phyloP scores from a whole-genome alignment of 306 rosid genomes.

The Trifolium pratense region DNA sequence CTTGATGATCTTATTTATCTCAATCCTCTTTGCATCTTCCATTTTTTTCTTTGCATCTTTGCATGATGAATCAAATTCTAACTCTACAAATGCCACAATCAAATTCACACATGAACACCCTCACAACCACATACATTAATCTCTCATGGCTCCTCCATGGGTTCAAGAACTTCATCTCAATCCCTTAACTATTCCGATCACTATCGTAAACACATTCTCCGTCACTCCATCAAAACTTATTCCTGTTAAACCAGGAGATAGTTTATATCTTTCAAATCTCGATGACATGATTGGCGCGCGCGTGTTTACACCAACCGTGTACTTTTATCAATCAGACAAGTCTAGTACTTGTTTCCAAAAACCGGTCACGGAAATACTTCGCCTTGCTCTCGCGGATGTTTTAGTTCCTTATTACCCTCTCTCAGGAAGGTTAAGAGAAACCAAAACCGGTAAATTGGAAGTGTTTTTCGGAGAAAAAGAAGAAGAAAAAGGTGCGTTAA shows the following conservation, averaged over 20 bases:
- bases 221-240: conserved; percentile 66
- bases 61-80: conserved; percentile 51
- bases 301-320: conserved; percentile 84
- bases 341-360: conserved; percentile 16
- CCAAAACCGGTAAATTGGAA: conserved; percentile 73
- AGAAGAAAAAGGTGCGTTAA: conserved; percentile 68
- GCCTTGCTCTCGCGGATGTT: conserved; percentile 67
- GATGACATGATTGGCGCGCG: conserved; percentile 82
- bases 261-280: conserved; percentile 78
- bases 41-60: conserved; percentile 53
- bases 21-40: conserved; percentile 68
- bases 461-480: conserved; percentile 69
- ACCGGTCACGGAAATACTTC: conserved; percentile 49
- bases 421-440: conserved; percentile 78
- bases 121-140: conserved; percentile 11
- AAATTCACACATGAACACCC: conserved; percentile 23
- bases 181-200: conserved; percentile 54
- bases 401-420: conserved; percentile 90
- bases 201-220: conserved; percentile 42
- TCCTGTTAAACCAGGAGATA: conserved; percentile 46
- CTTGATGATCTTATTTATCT: conserved; percentile 47
- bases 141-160: conserved; percentile 75
- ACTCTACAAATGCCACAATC: conserved; percentile 67
- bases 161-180: conserved; percentile 80
- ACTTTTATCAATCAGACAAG: conserved; percentile 55